Evolutionary conservation across 306 rosid species (phyloP).

Genomic region (Cucumis sativus): Cucumber_9930_V3 NC_026655.2:15931001-15931500

Average conservation of each 20-base stretch:
- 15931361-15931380: not conserved
- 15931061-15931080: not conserved
- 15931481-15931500: not conserved
- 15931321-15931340: not conserved
- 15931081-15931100: not conserved
- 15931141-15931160: not conserved
- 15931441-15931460: not conserved
- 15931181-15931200: not conserved
- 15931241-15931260: not conserved
- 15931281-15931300: not conserved
- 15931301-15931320: constrained; percentile 2
- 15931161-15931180: not conserved
- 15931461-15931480: not conserved
- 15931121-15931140: constrained; percentile 1
- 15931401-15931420: not conserved
- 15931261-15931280: not conserved
- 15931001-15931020: constrained; percentile 8
- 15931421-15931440: not conserved
- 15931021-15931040: not conserved
- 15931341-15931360: not conserved
- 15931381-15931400: not conserved
- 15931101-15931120: not conserved
- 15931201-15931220: not conserved
- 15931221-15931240: not conserved
- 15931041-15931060: not conserved